Evolutionary conservation across 768 basidiomycete genomes (phyloP).

Genomic region (Boletus rubropictus): DNA sequence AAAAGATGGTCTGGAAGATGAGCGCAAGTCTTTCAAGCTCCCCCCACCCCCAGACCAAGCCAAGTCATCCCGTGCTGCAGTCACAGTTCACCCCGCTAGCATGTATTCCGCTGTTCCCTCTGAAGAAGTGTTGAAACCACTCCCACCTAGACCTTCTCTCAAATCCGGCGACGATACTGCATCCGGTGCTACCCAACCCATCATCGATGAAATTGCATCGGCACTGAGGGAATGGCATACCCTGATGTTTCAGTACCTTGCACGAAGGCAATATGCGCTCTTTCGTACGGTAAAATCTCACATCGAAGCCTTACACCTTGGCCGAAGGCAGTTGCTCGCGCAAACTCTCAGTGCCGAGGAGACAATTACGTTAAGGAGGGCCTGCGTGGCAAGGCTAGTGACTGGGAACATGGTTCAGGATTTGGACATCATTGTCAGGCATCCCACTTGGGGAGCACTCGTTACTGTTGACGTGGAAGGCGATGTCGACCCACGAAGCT

Average conservation of each 20-base stretch:
- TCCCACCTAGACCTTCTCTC: conserved; percentile 88
- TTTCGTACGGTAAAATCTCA: conserved; percentile 84
- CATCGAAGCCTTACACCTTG: conserved; percentile 86
- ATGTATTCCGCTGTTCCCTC: conserved; percentile 69
- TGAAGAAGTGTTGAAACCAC: conserved; percentile 61
- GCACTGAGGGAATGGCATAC: conserved; percentile 95
- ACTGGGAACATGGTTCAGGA: conserved; percentile 88
- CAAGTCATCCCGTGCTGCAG: conserved; percentile 62
- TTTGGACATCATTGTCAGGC: conserved; percentile 92
- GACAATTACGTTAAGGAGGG: conserved; percentile 69
- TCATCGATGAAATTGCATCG: conserved; percentile 96
- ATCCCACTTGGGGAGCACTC: conserved; percentile 85
- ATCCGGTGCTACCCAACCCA: conserved; percentile 76
- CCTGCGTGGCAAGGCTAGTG: conserved; percentile 84
- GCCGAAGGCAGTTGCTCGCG: conserved; percentile 84
- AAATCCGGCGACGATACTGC: conserved; percentile 93
- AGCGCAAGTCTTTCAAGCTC: conserved; percentile 64
- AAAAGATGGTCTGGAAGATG: conserved; percentile 58
- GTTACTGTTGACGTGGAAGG: conserved; percentile 88
- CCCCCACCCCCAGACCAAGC: conserved; percentile 72
- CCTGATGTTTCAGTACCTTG: conserved; percentile 87
- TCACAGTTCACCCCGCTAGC: conserved; percentile 70
- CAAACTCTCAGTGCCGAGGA: conserved; percentile 86
- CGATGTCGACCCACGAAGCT: conserved; percentile 72
- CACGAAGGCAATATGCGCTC: conserved; percentile 80